A percentile compares a stretch with the other conserved stretches of the same genome.
These are phyloP conservation scores for Clarireedia monteithiana DNA, from an alignment of 2,329 filamentous ascomycete genomes.

Conservation along the genomic window DNA sequence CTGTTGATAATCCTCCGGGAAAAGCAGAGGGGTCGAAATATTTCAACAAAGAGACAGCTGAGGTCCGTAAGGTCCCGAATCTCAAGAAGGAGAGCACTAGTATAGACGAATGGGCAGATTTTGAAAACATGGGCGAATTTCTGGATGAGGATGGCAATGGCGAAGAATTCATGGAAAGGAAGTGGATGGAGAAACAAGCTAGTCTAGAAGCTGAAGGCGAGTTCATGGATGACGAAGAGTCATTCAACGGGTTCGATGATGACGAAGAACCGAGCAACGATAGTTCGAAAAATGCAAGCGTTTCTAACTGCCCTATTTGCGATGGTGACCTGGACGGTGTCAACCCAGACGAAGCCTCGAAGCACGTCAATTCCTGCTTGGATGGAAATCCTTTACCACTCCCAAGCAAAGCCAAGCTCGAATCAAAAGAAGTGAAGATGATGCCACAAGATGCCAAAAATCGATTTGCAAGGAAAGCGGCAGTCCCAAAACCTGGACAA, in stretches of 20 bases:
- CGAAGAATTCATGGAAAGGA: constrained; percentile 57
- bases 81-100: constrained; percentile 43
- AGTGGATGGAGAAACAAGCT: constrained; percentile 71
- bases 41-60: constrained; percentile 11
- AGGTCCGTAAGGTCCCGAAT: constrained; percentile 27
- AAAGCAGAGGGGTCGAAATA: background rate
- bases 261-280: constrained; percentile 8
- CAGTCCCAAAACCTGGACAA: constrained; percentile 71
- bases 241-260: constrained; percentile 18
- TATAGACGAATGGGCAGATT: constrained; percentile 42
- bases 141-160: constrained; percentile 38
- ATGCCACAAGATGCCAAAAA: constrained; percentile 20
- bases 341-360: constrained; percentile 58
- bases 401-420: constrained; percentile 26
- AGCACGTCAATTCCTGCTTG: constrained; percentile 88
- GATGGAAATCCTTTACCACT: constrained; percentile 68
- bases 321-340: constrained; percentile 52
- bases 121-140: constrained; percentile 55
- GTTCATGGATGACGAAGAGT: constrained; percentile 25
- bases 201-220: constrained; percentile 53
- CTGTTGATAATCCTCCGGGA: background rate
- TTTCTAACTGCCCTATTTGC: constrained; percentile 67
- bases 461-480: constrained; percentile 55
- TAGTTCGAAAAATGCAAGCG: constrained; percentile 13
- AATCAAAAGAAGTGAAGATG: constrained; percentile 18